Percentiles rank a stretch among this genome's conserved stretches.
phyloP scores from a whole-genome alignment of 139 green algal species.

The Astrephomene gubernaculifera region DNA sequence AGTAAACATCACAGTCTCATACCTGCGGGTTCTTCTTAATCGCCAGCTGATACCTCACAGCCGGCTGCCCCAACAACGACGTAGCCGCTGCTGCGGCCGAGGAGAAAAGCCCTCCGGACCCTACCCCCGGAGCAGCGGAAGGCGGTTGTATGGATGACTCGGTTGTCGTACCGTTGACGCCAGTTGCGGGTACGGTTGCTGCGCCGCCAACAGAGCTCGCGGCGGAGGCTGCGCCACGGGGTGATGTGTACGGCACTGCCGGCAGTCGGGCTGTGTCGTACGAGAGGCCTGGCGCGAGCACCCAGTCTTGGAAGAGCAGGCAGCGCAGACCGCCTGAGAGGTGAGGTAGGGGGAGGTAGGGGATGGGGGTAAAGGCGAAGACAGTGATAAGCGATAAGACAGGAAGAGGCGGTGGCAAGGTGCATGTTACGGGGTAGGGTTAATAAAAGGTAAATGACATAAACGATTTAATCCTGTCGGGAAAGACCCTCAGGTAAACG shows the following conservation, averaged over 20 bases:
- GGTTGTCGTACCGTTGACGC: too few relatives aligned
- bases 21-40: constrained; percentile 44
- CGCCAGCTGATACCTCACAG: constrained; percentile 29
- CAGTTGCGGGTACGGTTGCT: too few relatives aligned
- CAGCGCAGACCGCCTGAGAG: constrained; percentile 26
- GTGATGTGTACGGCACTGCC: constrained; percentile 5
- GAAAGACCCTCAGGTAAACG: too few relatives aligned
- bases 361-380: too few relatives aligned
- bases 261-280: constrained; percentile 31
- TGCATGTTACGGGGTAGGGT: too few relatives aligned
- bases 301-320: constrained; percentile 37
- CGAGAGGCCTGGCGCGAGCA: constrained; percentile 18
- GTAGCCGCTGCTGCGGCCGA: background rate
- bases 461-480: too few relatives aligned
- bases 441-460: too few relatives aligned
- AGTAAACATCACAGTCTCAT: too few relatives aligned
- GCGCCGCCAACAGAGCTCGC: background rate
- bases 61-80: background rate
- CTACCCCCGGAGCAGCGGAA: background rate
- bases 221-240: background rate
- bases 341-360: background rate
- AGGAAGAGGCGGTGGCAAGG: too few relatives aligned
- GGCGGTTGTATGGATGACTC: too few relatives aligned
- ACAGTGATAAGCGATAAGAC: too few relatives aligned
- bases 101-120: too few relatives aligned